Percentiles rank a stretch among this genome's conserved stretches.
Evolutionary conservation across 2,329 filamentous ascomycete species (phyloP).

Genomic region (Ophiostoma sp.): DNA sequence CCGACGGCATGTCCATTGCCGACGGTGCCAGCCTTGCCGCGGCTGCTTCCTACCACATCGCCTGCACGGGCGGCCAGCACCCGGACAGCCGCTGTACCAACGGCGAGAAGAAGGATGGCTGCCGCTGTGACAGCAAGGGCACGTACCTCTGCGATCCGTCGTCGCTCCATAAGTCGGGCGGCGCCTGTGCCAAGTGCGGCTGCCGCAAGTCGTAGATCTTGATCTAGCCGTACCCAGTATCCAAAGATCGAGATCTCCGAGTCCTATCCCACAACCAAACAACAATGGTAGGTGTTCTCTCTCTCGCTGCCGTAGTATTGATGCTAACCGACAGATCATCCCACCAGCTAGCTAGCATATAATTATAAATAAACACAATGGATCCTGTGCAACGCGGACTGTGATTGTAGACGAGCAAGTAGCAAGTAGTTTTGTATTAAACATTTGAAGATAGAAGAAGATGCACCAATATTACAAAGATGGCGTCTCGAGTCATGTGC

Average conservation of each 20-base stretch:
- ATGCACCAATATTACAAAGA: not conserved
- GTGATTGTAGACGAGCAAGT: no score
- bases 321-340: not conserved
- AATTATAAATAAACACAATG: slow-evolving; percentile 6
- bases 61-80: slow-evolving; percentile 10
- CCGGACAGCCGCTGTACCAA: slow-evolving; percentile 10
- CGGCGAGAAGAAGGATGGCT: slow-evolving; percentile 7
- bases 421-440: not conserved
- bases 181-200: slow-evolving; percentile 18
- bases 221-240: no score
- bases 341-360: not conserved
- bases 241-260: no score
- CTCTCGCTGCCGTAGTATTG: not conserved
- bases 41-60: not conserved
- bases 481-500: not conserved
- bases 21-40: not conserved
- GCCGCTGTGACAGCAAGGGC: slow-evolving; percentile 12
- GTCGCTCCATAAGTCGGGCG: slow-evolving; percentile 1
- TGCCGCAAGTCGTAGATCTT: not conserved
- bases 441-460: not conserved
- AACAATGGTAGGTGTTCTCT: not conserved
- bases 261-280: no score
- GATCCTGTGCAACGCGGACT: not conserved
- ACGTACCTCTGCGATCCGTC: slow-evolving; percentile 17
- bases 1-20: slow-evolving; percentile 1